phyloP scores from a whole-genome alignment of 1,139 yeast species.

The Pichia sp. region DNA sequence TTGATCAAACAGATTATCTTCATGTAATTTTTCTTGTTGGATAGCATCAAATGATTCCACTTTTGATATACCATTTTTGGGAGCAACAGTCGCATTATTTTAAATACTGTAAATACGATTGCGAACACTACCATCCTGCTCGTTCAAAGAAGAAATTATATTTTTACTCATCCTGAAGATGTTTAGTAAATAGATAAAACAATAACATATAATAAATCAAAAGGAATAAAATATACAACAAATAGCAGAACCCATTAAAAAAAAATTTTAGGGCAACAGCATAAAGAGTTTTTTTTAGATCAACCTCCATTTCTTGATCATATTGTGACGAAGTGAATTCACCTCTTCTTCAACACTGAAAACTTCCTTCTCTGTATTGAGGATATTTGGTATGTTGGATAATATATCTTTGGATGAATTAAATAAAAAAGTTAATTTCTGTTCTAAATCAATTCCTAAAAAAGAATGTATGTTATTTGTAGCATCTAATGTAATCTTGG shows the following conservation, averaged over 20 bases:
- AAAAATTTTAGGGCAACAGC: slow-evolving; percentile 41
- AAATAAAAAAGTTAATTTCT: not conserved
- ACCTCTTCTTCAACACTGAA: not conserved
- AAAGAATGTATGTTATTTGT: not conserved
- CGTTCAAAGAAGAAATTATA: not conserved
- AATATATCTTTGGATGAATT: not conserved
- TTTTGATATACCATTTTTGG: not conserved
- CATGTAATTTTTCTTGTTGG: not conserved
- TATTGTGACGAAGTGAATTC: not conserved
- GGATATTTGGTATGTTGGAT: slow-evolving; percentile 12
- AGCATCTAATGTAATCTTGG: not conserved
- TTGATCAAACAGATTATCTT: not conserved
- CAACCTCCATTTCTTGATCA: not conserved
- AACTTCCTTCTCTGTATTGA: not conserved
- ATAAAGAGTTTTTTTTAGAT: not conserved
- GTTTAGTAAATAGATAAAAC: no score
- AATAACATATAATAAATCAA: not conserved
- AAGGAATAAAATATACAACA: not conserved
- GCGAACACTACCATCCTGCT: not conserved
- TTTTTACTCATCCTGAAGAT: not conserved
- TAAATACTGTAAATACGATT: not conserved
- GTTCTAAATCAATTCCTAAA: not conserved
- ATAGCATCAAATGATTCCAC: not conserved
- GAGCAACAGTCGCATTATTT: not conserved
- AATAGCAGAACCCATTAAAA: not conserved